These are phyloP conservation scores for Jimgerdemannia flammicorona DNA, from an alignment of 192 early-diverging fungal genomes.

Conservation along the genomic window DNA sequence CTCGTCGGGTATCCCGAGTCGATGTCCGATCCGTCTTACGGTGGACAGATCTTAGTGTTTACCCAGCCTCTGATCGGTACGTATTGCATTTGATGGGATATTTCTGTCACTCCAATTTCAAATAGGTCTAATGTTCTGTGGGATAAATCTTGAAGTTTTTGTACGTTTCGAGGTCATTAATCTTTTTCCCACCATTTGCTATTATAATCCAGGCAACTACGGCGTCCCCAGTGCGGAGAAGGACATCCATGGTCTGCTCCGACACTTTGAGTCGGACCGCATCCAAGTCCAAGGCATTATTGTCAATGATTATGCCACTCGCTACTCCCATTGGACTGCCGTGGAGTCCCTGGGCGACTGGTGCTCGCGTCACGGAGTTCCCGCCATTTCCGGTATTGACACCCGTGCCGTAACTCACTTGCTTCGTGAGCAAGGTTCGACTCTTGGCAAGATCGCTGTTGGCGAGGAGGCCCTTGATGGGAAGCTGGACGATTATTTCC, in stretches of 20 bases:
- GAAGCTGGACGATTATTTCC: constrained; percentile 39
- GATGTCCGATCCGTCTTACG: constrained; percentile 98
- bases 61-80: constrained; percentile 91
- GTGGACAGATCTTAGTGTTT: constrained; percentile 92
- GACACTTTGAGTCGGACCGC: constrained; percentile 82
- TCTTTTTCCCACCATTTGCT: no score
- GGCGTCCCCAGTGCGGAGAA: constrained; percentile 75
- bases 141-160: no score
- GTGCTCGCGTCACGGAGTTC: constrained; percentile 79
- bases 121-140: neutral
- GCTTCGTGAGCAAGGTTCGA: constrained; percentile 82
- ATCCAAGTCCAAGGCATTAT: constrained; percentile 88
- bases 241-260: constrained; percentile 79
- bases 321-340: constrained; percentile 94
- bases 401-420: constrained; percentile 86
- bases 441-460: constrained; percentile 72
- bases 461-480: constrained; percentile 46
- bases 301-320: constrained; percentile 86
- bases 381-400: constrained; percentile 88
- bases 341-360: constrained; percentile 86
- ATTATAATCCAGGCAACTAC: constrained; percentile 60
- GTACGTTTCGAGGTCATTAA: no score
- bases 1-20: constrained; percentile 96
- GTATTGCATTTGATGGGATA: neutral
- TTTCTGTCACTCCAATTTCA: neutral